These are phyloP conservation scores for Mycena filopes DNA, from an alignment of 768 basidiomycete species.

Conservation along the genomic window DNA sequence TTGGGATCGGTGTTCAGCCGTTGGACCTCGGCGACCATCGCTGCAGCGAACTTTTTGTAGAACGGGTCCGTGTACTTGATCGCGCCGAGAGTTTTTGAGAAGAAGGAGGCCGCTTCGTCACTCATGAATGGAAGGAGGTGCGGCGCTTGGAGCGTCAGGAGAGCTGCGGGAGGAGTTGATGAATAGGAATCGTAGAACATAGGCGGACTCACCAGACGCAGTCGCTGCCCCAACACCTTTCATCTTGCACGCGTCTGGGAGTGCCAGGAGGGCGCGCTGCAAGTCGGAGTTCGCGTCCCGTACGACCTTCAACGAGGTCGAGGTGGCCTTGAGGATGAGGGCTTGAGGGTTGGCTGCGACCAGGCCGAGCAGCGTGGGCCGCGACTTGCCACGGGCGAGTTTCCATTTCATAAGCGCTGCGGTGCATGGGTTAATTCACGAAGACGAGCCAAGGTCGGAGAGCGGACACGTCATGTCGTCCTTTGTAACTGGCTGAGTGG, in stretches of 20 bases:
- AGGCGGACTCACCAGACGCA: conserved; percentile 19
- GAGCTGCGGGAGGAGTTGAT: conserved; percentile 5
- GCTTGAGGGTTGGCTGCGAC: conserved; percentile 24
- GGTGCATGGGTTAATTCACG: not conserved
- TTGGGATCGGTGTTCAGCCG: conserved; percentile 16
- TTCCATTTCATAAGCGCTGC: conserved; percentile 35
- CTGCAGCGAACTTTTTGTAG: conserved; percentile 27
- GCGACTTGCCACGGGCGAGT: conserved; percentile 31
- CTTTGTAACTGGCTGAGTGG: conserved; percentile 19
- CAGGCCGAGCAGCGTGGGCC: conserved; percentile 26
- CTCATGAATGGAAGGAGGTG: conserved; percentile 34
- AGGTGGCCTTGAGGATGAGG: conserved; percentile 16
- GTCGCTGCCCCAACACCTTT: conserved; percentile 32
- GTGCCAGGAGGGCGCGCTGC: conserved; percentile 23
- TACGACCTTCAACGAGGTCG: conserved; percentile 7
- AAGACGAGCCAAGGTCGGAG: not conserved
- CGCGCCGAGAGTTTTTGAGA: conserved; percentile 17
- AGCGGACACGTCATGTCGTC: conserved; percentile 27
- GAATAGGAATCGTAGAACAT: not conserved
- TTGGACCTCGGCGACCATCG: conserved; percentile 24
- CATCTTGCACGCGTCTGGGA: conserved; percentile 24
- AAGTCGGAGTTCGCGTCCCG: conserved; percentile 20
- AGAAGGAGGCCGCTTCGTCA: conserved; percentile 33
- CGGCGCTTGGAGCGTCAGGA: conserved; percentile 30
- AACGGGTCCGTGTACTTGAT: conserved; percentile 33